Conservation (phyloP, 768 basidiomycete genomes). For the Mycena haematopus region DNA sequence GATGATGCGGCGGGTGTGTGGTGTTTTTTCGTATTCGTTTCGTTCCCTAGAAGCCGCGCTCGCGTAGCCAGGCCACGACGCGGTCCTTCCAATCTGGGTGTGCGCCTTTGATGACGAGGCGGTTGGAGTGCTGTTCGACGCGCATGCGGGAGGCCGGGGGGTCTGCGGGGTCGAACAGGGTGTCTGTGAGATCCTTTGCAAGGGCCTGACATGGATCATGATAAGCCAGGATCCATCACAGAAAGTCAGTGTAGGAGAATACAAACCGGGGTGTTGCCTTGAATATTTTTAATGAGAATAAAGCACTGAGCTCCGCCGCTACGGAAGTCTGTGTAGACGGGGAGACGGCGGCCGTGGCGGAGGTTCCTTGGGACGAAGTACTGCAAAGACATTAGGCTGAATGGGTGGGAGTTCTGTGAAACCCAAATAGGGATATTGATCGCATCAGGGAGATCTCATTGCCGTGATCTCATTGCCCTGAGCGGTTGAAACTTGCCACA, state of each 20-base stretch:
- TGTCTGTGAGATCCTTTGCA: conserved; percentile 57
- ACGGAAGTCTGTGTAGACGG: conserved; percentile 78
- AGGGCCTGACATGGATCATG: conserved; percentile 51
- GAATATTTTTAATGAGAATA: conserved; percentile 69
- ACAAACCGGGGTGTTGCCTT: conserved; percentile 66
- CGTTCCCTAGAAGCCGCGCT: conserved; percentile 62
- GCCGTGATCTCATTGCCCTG: too few relatives aligned
- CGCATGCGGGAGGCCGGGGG: conserved; percentile 56
- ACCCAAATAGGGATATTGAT: not conserved
- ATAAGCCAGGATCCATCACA: conserved; percentile 26
- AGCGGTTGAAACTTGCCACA: too few relatives aligned
- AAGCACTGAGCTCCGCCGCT: conserved; percentile 66
- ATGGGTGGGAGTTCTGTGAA: not conserved
- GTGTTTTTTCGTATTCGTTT: not conserved
- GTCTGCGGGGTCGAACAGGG: conserved; percentile 57
- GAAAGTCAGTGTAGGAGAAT: conserved; percentile 8
- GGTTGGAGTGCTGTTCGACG: conserved; percentile 53
- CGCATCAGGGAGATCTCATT: not conserved
- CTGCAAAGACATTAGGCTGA: not conserved
- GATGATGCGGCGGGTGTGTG: not conserved
- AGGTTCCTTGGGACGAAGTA: conserved; percentile 75
- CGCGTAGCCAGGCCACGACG: conserved; percentile 66
- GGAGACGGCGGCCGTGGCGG: conserved; percentile 58
- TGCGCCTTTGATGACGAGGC: conserved; percentile 67
- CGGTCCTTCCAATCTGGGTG: conserved; percentile 58